Conservation (phyloP, 2,329 filamentous ascomycete genomes). For the Torrubiellomyces zombiae region DNA sequence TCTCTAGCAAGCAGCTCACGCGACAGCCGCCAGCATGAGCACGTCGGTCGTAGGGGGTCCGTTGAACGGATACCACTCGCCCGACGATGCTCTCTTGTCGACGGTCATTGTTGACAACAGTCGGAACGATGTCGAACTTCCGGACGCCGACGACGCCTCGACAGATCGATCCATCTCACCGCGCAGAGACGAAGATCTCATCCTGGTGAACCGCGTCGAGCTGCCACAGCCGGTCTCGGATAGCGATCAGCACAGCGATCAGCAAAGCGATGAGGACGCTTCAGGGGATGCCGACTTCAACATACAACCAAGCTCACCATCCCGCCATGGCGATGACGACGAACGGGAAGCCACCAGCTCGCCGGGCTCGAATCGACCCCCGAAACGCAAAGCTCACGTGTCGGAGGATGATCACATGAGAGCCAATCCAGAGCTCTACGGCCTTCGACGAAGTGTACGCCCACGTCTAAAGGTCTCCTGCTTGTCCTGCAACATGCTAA, state of each 20-base stretch:
- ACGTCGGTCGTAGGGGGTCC: constrained; percentile 43
- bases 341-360: constrained; percentile 49
- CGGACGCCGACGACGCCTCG: constrained; percentile 48
- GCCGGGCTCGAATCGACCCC: constrained; percentile 47
- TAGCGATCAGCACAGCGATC: constrained; percentile 29
- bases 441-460: constrained; percentile 78
- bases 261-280: constrained; percentile 34
- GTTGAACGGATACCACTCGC: constrained; percentile 49
- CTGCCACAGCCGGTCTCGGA: too few relatives aligned
- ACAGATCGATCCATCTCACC: constrained; percentile 30
- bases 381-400: constrained; percentile 55
- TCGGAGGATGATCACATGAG: constrained; percentile 73
- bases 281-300: constrained; percentile 64
- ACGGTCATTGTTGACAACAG: constrained; percentile 19
- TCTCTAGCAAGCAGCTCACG: constrained; percentile 34
- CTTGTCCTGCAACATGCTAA: too few relatives aligned
- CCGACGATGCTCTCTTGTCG: constrained; percentile 27
- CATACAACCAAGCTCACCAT: constrained; percentile 40
- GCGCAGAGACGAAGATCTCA: too few relatives aligned
- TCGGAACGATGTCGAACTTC: constrained; percentile 52
- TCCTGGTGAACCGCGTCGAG: too few relatives aligned
- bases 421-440: constrained; percentile 88
- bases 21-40: constrained; percentile 47
- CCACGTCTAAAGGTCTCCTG: too few relatives aligned
- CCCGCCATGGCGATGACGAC: constrained; percentile 26